phyloP scores from a whole-genome alignment of 2,329 filamentous ascomycete genomes.

The Cordyceps javanica region DNA sequence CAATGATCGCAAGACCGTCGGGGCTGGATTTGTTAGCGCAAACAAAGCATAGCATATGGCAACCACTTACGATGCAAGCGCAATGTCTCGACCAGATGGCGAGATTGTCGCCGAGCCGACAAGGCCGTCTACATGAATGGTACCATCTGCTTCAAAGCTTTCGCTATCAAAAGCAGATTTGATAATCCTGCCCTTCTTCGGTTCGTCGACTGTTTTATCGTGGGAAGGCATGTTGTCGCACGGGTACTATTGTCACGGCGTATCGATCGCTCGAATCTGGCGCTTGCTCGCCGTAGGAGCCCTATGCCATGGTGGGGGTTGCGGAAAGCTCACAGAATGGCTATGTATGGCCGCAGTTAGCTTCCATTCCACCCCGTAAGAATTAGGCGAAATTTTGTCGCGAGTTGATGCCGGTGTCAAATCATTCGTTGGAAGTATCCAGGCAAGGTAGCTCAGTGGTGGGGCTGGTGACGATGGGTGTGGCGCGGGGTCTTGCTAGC shows the following conservation, averaged over 20 bases:
- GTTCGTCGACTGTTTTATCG: constrained; percentile 36
- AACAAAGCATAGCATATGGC: constrained; percentile 24
- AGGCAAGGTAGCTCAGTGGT: background rate
- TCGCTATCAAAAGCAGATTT: constrained; percentile 75
- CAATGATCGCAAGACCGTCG: constrained; percentile 84
- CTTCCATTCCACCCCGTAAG: background rate
- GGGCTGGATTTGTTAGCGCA: constrained; percentile 28
- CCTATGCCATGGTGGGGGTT: background rate
- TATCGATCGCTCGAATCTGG: background rate
- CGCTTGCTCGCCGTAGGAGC: background rate
- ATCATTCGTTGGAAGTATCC: background rate
- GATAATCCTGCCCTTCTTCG: constrained; percentile 53
- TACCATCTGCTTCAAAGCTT: constrained; percentile 79
- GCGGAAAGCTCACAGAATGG: background rate
- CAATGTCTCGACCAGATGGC: constrained; percentile 82
- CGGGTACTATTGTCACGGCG: background rate
- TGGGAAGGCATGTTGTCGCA: constrained; percentile 41
- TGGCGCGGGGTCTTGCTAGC: background rate
- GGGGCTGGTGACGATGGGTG: constrained; percentile 5
- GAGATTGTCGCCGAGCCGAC: constrained; percentile 92
- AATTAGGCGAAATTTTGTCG: background rate
- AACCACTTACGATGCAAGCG: constrained; percentile 66
- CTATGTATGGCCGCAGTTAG: too few species aligned
- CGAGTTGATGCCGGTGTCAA: background rate
- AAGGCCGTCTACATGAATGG: constrained; percentile 72